A percentile compares a stretch with the other conserved stretches of the same genome.
Conservation (phyloP, 306 rosid species). For the Ceratonia siliqua region DNA sequence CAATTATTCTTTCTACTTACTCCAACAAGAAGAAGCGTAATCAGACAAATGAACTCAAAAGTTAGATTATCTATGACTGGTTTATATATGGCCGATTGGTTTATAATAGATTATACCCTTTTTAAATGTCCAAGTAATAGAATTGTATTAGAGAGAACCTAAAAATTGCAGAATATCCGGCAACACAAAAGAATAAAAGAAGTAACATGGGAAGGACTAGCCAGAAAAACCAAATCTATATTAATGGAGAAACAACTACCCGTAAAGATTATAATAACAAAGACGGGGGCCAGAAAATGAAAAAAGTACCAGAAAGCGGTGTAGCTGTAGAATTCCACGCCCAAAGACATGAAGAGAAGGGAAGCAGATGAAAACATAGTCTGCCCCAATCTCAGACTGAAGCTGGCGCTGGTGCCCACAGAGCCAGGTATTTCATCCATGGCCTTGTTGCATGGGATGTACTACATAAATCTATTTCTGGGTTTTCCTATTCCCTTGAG, state of each 20-base stretch:
- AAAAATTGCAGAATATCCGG: not conserved
- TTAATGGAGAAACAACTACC: not conserved
- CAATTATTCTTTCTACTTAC: not conserved
- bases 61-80: not conserved
- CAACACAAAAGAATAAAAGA: not conserved
- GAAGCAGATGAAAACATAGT: slow-evolving; percentile 78
- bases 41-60: slow-evolving; percentile 9
- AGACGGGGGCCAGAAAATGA: not conserved
- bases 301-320: slow-evolving; percentile 77
- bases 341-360: slow-evolving; percentile 83
- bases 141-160: not conserved
- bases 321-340: slow-evolving; percentile 85
- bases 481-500: slow-evolving; percentile 39
- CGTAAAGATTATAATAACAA: slow-evolving; percentile 10
- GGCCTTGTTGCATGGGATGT: slow-evolving; percentile 29
- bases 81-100: not conserved
- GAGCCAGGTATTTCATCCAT: slow-evolving; percentile 85
- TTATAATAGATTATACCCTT: not conserved
- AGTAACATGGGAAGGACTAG: not conserved
- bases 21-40: not conserved
- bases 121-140: too few relatives aligned
- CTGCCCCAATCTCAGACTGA: slow-evolving; percentile 78
- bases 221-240: slow-evolving; percentile 8
- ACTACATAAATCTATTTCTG: slow-evolving; percentile 8
- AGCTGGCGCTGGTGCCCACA: slow-evolving; percentile 70